Percentiles rank a stretch among this genome's conserved stretches.
Conservation (phyloP, 108 stramenopile genomes). For the Stephanodiscus triporus region DNA sequence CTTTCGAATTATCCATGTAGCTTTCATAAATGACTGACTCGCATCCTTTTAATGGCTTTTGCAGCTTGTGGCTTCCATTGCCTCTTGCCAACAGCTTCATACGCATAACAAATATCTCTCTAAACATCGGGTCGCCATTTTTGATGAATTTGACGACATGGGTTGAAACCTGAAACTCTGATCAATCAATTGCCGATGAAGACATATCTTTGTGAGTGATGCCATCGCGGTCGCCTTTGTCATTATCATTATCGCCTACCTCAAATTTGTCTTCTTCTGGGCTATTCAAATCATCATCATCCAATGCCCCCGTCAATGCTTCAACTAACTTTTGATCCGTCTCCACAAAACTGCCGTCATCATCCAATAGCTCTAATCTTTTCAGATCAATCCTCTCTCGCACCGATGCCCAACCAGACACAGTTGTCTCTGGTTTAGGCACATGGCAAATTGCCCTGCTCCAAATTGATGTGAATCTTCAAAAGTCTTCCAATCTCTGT, state of each 20-base stretch:
- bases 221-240: background rate
- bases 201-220: background rate
- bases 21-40: slow-evolving; percentile 56
- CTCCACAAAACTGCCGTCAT: slow-evolving; percentile 17
- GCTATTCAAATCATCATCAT: background rate
- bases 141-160: slow-evolving; percentile 60
- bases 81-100: slow-evolving; percentile 53
- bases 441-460: slow-evolving; percentile 4
- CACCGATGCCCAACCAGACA: slow-evolving; percentile 17
- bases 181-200: slow-evolving; percentile 18
- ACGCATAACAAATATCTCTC: slow-evolving; percentile 49
- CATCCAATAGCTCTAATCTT: slow-evolving; percentile 7
- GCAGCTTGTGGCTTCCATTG: slow-evolving; percentile 50
- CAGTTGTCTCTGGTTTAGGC: background rate
- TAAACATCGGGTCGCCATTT: slow-evolving; percentile 45
- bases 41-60: slow-evolving; percentile 52
- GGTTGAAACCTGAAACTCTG: slow-evolving; percentile 22
- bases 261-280: slow-evolving; percentile 1
- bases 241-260: background rate
- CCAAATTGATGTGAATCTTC: slow-evolving; percentile 21
- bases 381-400: slow-evolving; percentile 23
- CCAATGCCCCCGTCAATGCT: slow-evolving; percentile 23
- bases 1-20: slow-evolving; percentile 58
- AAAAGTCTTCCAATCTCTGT: background rate
- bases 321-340: slow-evolving; percentile 24